Evolutionary conservation across 192 early-diverging fungal genomes (phyloP).

Genomic region (Ramicandelaber brevisporus): DNA sequence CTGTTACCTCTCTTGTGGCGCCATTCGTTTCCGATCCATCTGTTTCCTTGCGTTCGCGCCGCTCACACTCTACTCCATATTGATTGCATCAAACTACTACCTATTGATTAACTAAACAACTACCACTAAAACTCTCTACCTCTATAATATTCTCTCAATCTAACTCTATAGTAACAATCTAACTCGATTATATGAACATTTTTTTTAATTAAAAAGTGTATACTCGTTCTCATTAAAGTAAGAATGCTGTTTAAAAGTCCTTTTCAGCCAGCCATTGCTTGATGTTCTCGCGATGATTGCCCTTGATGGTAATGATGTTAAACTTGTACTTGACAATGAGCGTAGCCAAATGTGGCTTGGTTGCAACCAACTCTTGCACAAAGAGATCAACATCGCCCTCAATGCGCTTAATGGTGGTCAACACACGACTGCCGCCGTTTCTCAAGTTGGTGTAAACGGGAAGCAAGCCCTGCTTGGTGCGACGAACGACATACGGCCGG

Average conservation of each 20-base stretch:
- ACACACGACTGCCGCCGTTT: slow-evolving; percentile 31
- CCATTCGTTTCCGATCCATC: too few species aligned
- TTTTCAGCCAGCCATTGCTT: slow-evolving; percentile 23
- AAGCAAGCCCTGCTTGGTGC: slow-evolving; percentile 28
- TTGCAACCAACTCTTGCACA: slow-evolving; percentile 5
- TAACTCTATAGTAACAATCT: neutral
- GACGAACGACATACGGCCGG: slow-evolving; percentile 32
- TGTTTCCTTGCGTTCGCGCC: too few species aligned
- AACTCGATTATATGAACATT: slow-evolving; percentile 8
- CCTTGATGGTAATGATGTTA: slow-evolving; percentile 29
- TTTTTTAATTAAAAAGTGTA: slow-evolving; percentile 2
- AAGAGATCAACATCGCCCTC: slow-evolving; percentile 33
- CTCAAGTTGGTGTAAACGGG: slow-evolving; percentile 44
- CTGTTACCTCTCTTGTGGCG: too few species aligned
- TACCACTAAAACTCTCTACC: neutral
- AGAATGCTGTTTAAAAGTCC: slow-evolving; percentile 16
- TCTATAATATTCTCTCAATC: neutral
- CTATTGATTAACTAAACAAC: neutral
- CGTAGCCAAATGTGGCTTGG: slow-evolving; percentile 6
- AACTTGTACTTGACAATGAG: slow-evolving; percentile 13
- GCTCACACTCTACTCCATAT: neutral
- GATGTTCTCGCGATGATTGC: slow-evolving; percentile 16
- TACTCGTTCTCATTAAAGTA: slow-evolving; percentile 3
- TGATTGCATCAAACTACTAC: neutral
- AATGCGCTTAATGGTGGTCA: slow-evolving; percentile 41